Conservation (phyloP, 1,139 yeast species). For the Yamadazyma taylorii region DNA sequence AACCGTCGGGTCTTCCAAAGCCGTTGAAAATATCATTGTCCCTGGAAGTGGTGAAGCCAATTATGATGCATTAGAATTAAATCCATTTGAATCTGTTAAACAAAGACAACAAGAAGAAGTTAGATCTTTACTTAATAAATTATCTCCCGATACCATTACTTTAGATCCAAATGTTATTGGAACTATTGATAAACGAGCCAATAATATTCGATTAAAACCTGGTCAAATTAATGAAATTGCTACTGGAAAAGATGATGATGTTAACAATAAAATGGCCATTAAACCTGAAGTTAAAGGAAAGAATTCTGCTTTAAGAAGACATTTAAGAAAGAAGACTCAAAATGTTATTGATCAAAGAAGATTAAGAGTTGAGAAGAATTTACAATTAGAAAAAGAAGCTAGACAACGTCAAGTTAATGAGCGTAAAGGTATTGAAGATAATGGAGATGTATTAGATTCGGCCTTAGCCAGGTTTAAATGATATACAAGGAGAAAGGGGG, state of each 20-base stretch:
- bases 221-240: constrained; percentile 53
- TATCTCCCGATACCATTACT: constrained; percentile 89
- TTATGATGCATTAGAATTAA: constrained; percentile 88
- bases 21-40: constrained; percentile 76
- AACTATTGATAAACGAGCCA: constrained; percentile 71
- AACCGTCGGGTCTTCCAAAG: constrained; percentile 81
- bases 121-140: constrained; percentile 77
- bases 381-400: constrained; percentile 70
- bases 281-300: constrained; percentile 72
- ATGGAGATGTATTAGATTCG: constrained; percentile 51
- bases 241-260: constrained; percentile 31
- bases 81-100: constrained; percentile 88
- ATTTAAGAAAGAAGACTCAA: constrained; percentile 79
- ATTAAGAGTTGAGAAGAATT: constrained; percentile 74
- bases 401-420: constrained; percentile 56
- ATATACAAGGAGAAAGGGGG: background rate
- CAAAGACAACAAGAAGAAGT: constrained; percentile 96
- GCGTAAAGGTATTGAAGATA: constrained; percentile 52
- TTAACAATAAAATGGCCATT: constrained; percentile 35
- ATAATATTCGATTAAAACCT: constrained; percentile 61
- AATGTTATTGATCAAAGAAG: constrained; percentile 89
- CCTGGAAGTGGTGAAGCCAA: constrained; percentile 99
- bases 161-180: constrained; percentile 91
- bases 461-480: constrained; percentile 57
- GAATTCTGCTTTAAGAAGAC: constrained; percentile 79